These are phyloP conservation scores for Teratosphaeria gauchensis DNA, from an alignment of 2,329 filamentous ascomycete genomes.

Conservation along the genomic window DNA sequence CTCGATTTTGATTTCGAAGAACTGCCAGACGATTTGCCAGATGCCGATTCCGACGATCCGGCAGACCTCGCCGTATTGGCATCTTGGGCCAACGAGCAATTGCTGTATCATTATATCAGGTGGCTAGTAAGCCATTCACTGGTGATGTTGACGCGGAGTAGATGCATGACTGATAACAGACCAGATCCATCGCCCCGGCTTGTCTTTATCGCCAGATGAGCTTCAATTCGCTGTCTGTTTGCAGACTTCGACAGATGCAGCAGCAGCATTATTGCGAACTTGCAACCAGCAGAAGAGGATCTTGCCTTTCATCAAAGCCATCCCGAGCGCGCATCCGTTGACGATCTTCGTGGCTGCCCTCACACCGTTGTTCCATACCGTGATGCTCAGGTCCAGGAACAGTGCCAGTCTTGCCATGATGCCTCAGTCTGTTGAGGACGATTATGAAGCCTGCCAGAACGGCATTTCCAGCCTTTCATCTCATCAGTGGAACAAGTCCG, in stretches of 20 bases:
- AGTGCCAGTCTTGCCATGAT: neutral
- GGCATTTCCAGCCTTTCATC: neutral
- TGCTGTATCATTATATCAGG: slow-evolving; percentile 6
- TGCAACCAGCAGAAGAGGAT: neutral
- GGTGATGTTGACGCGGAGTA: neutral
- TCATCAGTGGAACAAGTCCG: neutral
- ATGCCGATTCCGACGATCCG: slow-evolving; percentile 2
- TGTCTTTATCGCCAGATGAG: neutral
- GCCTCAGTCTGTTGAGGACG: neutral
- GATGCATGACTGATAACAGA: neutral
- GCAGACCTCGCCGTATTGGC: slow-evolving; percentile 3
- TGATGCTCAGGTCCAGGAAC: neutral
- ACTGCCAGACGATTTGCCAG: slow-evolving; percentile 4
- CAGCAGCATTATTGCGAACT: neutral
- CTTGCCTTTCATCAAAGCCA: slow-evolving; percentile 1
- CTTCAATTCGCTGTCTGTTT: slow-evolving; percentile 3
- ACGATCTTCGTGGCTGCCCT: slow-evolving; percentile 5
- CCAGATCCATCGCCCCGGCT: slow-evolving; percentile 5
- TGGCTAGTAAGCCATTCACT: slow-evolving; percentile 1
- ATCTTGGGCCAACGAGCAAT: slow-evolving; percentile 6
- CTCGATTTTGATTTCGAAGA: slow-evolving; percentile 4
- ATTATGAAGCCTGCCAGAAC: slow-evolving; percentile 1
- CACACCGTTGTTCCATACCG: slow-evolving; percentile 3
- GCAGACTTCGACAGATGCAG: slow-evolving; percentile 5
- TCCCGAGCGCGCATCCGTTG: slow-evolving; percentile 1